Evolutionary conservation across 345 rosid genomes (phyloP), one percentile per base, ranked within the genome.

Genomic region (Acer negundo): DNA sequence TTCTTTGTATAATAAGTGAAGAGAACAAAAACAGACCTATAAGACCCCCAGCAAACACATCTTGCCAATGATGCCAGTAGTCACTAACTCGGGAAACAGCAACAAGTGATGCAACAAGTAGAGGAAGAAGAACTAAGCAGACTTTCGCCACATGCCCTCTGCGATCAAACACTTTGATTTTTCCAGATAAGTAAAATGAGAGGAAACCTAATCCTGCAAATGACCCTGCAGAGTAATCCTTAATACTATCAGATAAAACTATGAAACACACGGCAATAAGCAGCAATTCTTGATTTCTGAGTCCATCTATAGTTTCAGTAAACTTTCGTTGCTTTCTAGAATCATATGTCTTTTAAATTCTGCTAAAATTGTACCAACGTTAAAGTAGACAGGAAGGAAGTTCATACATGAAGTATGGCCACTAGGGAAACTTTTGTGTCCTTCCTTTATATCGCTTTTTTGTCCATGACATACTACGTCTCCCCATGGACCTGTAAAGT

Each of bases 51-150:
- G 93, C 90, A 26, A 92, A 89, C 20, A 94, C 97, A 62, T 92
- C 97, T 63, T 91, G 89, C 98, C 97, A 94, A 23, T 94, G 97
- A 68, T 92, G 98, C 94, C 92, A 80, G 38, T 94, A 93, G 80
- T 94, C 97, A 83, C 90, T 94, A 31, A 94, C 96, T 23, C 97
- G 92, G 20, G 98, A 94, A 68, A 92, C 46, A 26, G 87, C 97
- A 12, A 94, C 92, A 3, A 94, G 97, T 49, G 92, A 85, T 66
- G 97, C 95, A 0, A 79, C 85, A 0, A 94, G 91, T 3, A 91
- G 77, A 24, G 97, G 98, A 53, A 89, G 80, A 65, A 91, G 16
- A 13, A 89, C 80, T 7, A 93, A 55, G 82, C 97, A 94, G 7
- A 93, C 91, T 82, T 91, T 94, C 7, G 94, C 93, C 13, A 93